A percentile compares a stretch with the other conserved stretches of the same genome.
phyloP scores from a whole-genome alignment of 78 protist species.

The Bigelowiella natans region DNA sequence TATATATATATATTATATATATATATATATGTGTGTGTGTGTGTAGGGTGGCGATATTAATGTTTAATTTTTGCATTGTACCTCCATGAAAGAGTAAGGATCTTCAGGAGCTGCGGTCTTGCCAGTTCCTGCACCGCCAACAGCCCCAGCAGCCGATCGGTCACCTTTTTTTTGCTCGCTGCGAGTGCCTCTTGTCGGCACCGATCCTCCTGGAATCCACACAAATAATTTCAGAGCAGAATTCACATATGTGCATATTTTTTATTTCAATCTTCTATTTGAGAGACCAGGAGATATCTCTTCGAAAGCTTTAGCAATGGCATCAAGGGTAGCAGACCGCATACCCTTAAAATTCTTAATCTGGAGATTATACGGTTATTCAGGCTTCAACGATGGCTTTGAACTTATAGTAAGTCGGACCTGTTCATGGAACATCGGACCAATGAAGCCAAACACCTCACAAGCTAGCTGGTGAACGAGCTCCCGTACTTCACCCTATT shows the following conservation, averaged over 20 bases:
- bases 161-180: no score
- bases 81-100: background rate
- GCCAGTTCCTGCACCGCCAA: no score
- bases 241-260: background rate
- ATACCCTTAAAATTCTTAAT: background rate
- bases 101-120: no score
- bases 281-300: background rate
- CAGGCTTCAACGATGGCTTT: no score
- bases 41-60: background rate
- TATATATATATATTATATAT: background rate
- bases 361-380: no score
- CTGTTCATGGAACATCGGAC: background rate
- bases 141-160: no score
- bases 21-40: background rate
- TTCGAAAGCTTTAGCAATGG: background rate
- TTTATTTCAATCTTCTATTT: background rate
- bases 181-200: no score
- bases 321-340: background rate
- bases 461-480: background rate
- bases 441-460: background rate
- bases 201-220: background rate
- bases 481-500: background rate
- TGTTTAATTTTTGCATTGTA: background rate
- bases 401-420: no score
- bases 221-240: background rate